Evolutionary conservation across 202 grass and related monocot species (phyloP).

Genomic region (Carex sylvatica): DNA sequence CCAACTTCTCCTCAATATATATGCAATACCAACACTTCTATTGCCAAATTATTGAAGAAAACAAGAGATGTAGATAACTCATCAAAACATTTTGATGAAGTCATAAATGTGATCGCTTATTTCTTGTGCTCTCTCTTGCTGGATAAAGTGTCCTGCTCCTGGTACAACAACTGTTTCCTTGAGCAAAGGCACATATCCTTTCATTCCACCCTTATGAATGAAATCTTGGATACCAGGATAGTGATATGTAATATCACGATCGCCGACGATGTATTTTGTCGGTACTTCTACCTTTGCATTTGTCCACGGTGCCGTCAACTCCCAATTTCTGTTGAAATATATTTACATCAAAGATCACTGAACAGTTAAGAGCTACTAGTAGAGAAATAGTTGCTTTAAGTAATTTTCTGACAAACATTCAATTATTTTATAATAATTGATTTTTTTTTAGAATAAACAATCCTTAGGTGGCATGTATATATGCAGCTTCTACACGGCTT

Average conservation of each 20-base stretch:
- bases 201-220: constrained; percentile 71
- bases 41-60: not conserved
- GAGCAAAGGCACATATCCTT: not conserved
- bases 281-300: constrained; percentile 58
- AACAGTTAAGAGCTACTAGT: not conserved
- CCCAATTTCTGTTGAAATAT: constrained; percentile 57
- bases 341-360: not conserved
- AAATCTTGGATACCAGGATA: constrained; percentile 58
- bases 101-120: not conserved
- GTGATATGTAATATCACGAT: constrained; percentile 59
- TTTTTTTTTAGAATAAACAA: too few species aligned
- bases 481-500: too few species aligned
- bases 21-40: not conserved
- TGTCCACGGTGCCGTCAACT: constrained; percentile 66
- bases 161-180: too few species aligned
- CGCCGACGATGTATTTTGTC: constrained; percentile 69
- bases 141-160: too few species aligned
- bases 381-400: not conserved
- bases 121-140: too few species aligned
- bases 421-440: too few species aligned
- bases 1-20: not conserved
- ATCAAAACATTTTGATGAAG: not conserved
- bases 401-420: too few species aligned
- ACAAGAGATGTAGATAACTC: not conserved
- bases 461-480: too few species aligned